Evolutionary conservation across 768 basidiomycete genomes (phyloP), one percentile per base, ranked within the genome.

Genomic region (Solioccasus polychromus): DNA sequence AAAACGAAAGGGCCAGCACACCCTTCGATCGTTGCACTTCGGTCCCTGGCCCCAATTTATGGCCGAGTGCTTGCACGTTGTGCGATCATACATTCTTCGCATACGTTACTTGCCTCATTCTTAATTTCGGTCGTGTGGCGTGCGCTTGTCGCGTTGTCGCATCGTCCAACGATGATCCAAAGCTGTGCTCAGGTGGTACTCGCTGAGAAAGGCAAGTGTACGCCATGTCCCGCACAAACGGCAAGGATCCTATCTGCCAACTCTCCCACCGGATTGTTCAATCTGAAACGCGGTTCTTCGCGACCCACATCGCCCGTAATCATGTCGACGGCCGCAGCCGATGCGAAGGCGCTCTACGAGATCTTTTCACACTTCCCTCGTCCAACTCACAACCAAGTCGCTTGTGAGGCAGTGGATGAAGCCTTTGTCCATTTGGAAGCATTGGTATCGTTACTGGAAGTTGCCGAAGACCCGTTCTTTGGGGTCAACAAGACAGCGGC

Each of bases 321-420:
- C 15, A 45, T 31, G 6, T 71, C 79, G 10, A 71, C 75, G 25
- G 67, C 75, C 5, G 75, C 77, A 3, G 64, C 71, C 3, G 88
- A 92, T 48, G 78, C 79, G 5, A 77, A 76, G 22, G 74, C 75
- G 3, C 63, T 88, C n/a, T 79, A 70, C 59, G 78, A 85, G 35
- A 69, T 88, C 22, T 68, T 91, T 35, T 69, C 63, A 35, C 63
- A 67, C 20, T 70, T 91, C 28, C 85, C 88, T 18, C 76, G 79
- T 8, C 88, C 89, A 35, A 57, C 42, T 25, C 73, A 73, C 39
- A 74, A 76, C 9, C 70, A 69, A 20, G 63, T 87, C 8, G 88
- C 89, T n/a, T 73, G 75, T 31, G 88, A 92, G 60, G 89, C 86
- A 5, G 87, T 91, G 9, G 82, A 85, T 43, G 88, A 90, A 57